Evolutionary conservation across 441 rosid genomes (phyloP).

Genomic region (Jatropha podagrica): DNA sequence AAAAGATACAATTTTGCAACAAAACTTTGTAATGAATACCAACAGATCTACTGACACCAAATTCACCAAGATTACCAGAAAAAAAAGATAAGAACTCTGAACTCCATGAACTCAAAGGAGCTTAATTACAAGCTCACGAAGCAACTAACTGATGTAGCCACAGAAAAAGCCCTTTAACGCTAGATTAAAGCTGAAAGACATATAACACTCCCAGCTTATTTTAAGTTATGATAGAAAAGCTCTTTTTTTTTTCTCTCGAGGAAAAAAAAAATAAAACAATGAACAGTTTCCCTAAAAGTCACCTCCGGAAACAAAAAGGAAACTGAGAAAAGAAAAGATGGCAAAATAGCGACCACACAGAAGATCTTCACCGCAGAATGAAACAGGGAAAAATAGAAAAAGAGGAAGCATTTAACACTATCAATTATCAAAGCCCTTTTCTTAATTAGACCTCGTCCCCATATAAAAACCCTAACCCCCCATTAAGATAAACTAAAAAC

Average conservation of each 20-base stretch:
- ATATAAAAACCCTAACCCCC: neutral
- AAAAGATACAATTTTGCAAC: neutral
- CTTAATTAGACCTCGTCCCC: neutral
- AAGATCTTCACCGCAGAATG: neutral
- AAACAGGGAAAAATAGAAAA: neutral
- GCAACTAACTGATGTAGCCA: conserved; percentile 3
- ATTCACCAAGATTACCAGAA: conserved; percentile 14
- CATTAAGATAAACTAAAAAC: neutral
- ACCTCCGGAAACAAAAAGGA: neutral
- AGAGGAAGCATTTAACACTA: neutral
- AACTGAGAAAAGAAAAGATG: neutral
- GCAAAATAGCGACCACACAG: neutral
- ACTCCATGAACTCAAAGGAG: conserved; percentile 26
- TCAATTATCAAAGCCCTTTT: neutral
- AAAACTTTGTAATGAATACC: neutral
- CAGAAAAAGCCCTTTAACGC: conserved; percentile 6
- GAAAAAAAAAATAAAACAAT: neutral
- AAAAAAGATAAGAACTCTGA: conserved; percentile 12
- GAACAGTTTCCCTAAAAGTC: conserved; percentile 16
- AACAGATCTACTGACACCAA: conserved; percentile 32
- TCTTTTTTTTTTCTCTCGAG: neutral
- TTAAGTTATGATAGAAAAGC: neutral
- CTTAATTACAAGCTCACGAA: conserved; percentile 14
- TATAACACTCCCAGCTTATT: conserved; percentile 8
- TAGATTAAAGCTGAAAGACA: conserved; percentile 11